Conservation (phyloP, 106 monocot genomes). For the Allium cepa region DNA sequence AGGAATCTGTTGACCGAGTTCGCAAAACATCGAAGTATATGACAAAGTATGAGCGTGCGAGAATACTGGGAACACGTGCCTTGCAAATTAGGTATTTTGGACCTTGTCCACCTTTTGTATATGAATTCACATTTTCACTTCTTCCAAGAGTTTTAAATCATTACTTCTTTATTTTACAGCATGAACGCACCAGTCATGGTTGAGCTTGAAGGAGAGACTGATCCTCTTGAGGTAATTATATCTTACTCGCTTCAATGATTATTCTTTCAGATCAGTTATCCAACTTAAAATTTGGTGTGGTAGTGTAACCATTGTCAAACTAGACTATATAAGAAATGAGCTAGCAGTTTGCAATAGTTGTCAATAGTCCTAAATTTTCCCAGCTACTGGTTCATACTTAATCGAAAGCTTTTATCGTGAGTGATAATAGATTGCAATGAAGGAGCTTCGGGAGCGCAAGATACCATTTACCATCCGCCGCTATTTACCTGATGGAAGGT, state of each 20-base stretch:
- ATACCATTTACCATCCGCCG: constrained; percentile 71
- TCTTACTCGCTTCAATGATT: too few species aligned
- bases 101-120: neutral
- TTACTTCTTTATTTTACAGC: constrained; percentile 20
- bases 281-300: too few species aligned
- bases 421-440: constrained; percentile 61
- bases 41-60: constrained; percentile 80
- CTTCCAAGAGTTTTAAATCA: neutral
- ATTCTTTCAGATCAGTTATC: too few species aligned
- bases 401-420: neutral
- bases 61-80: constrained; percentile 75
- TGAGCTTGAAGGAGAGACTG: constrained; percentile 77
- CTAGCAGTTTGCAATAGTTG: too few species aligned
- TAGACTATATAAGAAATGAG: too few species aligned
- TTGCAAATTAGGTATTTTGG: constrained; percentile 58
- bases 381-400: too few species aligned
- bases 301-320: too few species aligned
- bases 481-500: constrained; percentile 79
- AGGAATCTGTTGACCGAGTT: constrained; percentile 30
- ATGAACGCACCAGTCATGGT: constrained; percentile 95
- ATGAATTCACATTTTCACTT: neutral
- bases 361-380: too few species aligned
- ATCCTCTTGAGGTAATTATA: constrained; percentile 52
- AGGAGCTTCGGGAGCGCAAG: constrained; percentile 58
- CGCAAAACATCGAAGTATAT: constrained; percentile 76